Evolutionary conservation across 306 rosid species (phyloP), one percentile per base, ranked within the genome.

Genomic region (Cucumis melo): DNA sequence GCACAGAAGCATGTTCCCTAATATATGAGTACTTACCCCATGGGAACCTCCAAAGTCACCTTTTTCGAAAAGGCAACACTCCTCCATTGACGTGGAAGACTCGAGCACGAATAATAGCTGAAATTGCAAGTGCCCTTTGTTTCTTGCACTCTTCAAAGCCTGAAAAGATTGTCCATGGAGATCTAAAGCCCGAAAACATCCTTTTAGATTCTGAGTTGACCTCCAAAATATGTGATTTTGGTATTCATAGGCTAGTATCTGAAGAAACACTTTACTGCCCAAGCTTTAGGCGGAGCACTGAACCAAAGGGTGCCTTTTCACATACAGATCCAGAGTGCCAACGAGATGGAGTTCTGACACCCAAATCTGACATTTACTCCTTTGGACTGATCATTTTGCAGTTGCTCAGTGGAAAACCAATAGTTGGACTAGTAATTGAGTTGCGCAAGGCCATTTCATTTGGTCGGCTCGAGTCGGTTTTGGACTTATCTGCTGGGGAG

Each of bases 131-230:
- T 70, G 98, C 90, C 56, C 98, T 93, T 73, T 88, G 91, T 89
- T 89, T 93, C 87, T 86, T 93, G 85, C 98, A 93, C 85, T 88
- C 93, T 38, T 89, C 88, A 42, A 88, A 88, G 68, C 97, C 97
- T 27, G 93, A 93, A 58, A 84, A 85, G 78, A 85, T 88, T 77
- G 85, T 89, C 80, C 98, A 93, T 77, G 97, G 98, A 75, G 85
- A 88, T 81, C 86, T 91, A 82, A 93, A 87, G 76, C 98, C 88
- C 20, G 91, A 84, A 76, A 87, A 74, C 74, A 83, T 93, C 77
- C 85, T 85, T 13, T 85, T 93, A 54, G 91, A 89, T 81, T 85
- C 93, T 34, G 85, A 78, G 60, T 89, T 93, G 53, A 63, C 88
- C 75, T 91, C 93, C 92, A 93, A 93, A 88, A 91, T 93, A 16